Percentiles rank a stretch among this genome's conserved stretches.
Evolutionary conservation across 192 early-diverging fungal species (phyloP).

Genomic region (Ambispora gerdemannii): DNA sequence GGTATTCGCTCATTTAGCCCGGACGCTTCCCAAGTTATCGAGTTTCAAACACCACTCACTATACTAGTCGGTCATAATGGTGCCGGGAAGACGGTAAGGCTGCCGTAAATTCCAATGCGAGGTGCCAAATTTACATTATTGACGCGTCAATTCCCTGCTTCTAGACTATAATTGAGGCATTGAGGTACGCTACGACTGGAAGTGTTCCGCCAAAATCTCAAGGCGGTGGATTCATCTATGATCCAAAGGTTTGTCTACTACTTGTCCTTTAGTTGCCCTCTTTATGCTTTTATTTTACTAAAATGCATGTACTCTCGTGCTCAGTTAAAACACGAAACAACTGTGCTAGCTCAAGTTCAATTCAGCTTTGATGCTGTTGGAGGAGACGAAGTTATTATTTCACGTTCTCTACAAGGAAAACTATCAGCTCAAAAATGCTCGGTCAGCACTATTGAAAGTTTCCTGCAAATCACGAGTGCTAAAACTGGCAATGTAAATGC

Average conservation of each 20-base stretch:
- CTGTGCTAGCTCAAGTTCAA: conserved; percentile 90
- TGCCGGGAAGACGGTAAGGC: conserved; percentile 88
- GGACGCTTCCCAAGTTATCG: conserved; percentile 65
- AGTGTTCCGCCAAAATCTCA: conserved; percentile 83
- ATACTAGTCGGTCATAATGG: conserved; percentile 96
- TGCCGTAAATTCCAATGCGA: conserved; percentile 3
- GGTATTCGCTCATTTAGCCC: conserved; percentile 94
- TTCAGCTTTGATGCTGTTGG: conserved; percentile 80
- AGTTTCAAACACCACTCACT: conserved; percentile 88
- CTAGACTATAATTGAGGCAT: conserved; percentile 91
- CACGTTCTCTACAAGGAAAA: conserved; percentile 74
- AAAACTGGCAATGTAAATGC: conserved; percentile 53
- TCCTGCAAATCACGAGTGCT: conserved; percentile 56
- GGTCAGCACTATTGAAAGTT: conserved; percentile 79
- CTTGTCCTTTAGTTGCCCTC: too few relatives aligned
- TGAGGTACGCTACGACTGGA: conserved; percentile 95
- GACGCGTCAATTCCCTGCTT: background rate
- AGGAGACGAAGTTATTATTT: conserved; percentile 63
- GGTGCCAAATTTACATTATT: background rate
- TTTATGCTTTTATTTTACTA: too few relatives aligned
- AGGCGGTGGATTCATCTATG: conserved; percentile 85
- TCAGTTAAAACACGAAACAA: conserved; percentile 66
- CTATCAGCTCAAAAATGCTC: conserved; percentile 57
- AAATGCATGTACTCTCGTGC: background rate
- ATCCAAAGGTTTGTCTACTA: conserved; percentile 82